Evolutionary conservation across 2,329 filamentous ascomycete species (phyloP).

Genomic region (Fusarium caatingaense): DNA sequence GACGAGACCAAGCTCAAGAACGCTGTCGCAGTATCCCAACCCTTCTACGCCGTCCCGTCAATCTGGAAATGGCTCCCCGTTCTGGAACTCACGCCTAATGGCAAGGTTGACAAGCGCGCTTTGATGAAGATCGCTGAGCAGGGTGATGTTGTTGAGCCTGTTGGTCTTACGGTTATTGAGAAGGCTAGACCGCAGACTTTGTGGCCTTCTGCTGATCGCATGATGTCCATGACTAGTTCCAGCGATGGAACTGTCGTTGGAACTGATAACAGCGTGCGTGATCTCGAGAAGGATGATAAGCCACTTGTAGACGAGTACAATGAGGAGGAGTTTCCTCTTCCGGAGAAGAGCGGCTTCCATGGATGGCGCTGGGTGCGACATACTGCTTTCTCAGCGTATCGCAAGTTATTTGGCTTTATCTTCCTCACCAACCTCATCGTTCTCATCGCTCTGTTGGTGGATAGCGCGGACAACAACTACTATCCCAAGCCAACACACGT

Average conservation of each 20-base stretch:
- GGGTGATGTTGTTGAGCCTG: fast-evolving
- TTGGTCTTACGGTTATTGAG: neutral
- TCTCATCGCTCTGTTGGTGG: constrained; percentile 17
- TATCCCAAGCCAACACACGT: constrained; percentile 17
- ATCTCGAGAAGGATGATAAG: constrained; percentile 26
- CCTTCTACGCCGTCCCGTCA: constrained; percentile 29
- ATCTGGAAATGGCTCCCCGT: constrained; percentile 22
- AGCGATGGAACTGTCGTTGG: constrained; percentile 5
- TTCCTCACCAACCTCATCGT: constrained; percentile 23
- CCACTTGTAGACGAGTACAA: constrained; percentile 18
- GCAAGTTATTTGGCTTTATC: constrained; percentile 32
- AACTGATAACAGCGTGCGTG: neutral
- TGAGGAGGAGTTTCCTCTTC: constrained; percentile 3
- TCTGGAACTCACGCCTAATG: constrained; percentile 31
- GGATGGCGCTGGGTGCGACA: constrained; percentile 35
- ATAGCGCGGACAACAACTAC: constrained; percentile 19
- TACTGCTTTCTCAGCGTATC: constrained; percentile 30
- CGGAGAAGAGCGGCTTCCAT: constrained; percentile 29
- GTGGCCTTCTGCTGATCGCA: constrained; percentile 15
- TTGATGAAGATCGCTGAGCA: constrained; percentile 15
- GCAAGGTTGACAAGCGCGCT: constrained; percentile 25
- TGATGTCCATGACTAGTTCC: constrained; percentile 6
- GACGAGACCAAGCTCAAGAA: constrained; percentile 19
- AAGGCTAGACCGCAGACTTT: constrained; percentile 1
- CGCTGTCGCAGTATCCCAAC: constrained; percentile 10